Evolutionary conservation across 179 eudicot species (phyloP).

Genomic region (Actinidia polygama): DNA sequence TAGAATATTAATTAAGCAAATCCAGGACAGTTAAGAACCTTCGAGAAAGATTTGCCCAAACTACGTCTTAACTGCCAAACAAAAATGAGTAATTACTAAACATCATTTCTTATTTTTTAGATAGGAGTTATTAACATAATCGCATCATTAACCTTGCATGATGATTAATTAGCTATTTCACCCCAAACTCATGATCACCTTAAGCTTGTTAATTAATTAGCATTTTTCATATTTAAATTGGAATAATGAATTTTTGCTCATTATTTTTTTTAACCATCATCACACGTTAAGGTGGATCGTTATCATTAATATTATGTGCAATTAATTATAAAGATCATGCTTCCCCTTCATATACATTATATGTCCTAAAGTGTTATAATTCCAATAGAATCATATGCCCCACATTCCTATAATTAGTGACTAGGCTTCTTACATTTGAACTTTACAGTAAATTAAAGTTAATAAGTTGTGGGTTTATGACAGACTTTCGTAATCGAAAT

Average conservation of each 20-base stretch:
- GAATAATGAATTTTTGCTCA: not conserved
- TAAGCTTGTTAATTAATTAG: not conserved
- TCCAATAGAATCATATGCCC: not conserved
- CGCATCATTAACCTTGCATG: not conserved
- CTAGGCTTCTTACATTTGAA: no score
- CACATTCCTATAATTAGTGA: no score
- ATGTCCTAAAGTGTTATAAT: not conserved
- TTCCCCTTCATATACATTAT: not conserved
- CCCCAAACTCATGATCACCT: not conserved
- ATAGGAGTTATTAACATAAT: not conserved
- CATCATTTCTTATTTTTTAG: not conserved
- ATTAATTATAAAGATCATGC: not conserved
- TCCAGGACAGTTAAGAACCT: not conserved
- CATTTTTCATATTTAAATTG: not conserved
- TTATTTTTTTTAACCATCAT: not conserved
- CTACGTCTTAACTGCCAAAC: no score
- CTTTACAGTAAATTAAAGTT: no score
- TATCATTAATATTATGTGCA: slow-evolving; percentile 1
- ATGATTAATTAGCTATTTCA: not conserved
- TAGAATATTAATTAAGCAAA: not conserved
- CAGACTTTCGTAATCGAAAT: no score
- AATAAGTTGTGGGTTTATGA: no score
- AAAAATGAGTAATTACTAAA: not conserved
- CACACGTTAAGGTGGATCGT: not conserved
- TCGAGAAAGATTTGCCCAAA: not conserved